Evolutionary conservation across 768 basidiomycete species (phyloP).

Genomic region (Boletus huronensis): DNA sequence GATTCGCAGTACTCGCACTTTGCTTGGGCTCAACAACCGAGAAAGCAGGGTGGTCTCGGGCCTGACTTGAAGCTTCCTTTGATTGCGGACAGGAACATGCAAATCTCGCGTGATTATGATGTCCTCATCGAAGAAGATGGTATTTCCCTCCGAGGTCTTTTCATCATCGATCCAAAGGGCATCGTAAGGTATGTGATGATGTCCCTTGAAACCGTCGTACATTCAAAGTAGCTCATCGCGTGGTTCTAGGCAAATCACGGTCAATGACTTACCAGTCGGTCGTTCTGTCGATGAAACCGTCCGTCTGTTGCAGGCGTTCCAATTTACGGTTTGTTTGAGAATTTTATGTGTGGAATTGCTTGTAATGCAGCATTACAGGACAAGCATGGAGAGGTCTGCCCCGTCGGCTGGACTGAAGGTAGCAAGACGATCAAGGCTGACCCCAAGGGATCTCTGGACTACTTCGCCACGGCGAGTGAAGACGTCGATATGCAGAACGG

Average conservation of each 20-base stretch:
- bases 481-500: slow-evolving; percentile 37
- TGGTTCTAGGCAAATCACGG: slow-evolving; percentile 66
- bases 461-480: slow-evolving; percentile 46
- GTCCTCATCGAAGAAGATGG: slow-evolving; percentile 88
- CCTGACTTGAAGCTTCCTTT: slow-evolving; percentile 84
- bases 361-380: slow-evolving; percentile 41
- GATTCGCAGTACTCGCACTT: slow-evolving; percentile 88
- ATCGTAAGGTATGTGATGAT: slow-evolving; percentile 48
- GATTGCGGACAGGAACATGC: slow-evolving; percentile 75
- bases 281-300: slow-evolving; percentile 92
- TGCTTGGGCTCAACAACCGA: slow-evolving; percentile 79
- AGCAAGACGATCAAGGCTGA: slow-evolving; percentile 80
- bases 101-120: slow-evolving; percentile 80
- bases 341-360: neutral
- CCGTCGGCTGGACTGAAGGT: slow-evolving; percentile 85
- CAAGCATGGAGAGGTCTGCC: slow-evolving; percentile 89
- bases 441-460: slow-evolving; percentile 68
- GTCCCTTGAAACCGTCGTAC: neutral
- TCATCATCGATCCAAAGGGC: slow-evolving; percentile 85
- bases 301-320: slow-evolving; percentile 91
- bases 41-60: slow-evolving; percentile 86
- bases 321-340: slow-evolving; percentile 61
- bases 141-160: slow-evolving; percentile 81
- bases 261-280: slow-evolving; percentile 94
- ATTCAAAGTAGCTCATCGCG: neutral